Conservation (phyloP, 768 basidiomycete species). For the Suillus placidus region DNA sequence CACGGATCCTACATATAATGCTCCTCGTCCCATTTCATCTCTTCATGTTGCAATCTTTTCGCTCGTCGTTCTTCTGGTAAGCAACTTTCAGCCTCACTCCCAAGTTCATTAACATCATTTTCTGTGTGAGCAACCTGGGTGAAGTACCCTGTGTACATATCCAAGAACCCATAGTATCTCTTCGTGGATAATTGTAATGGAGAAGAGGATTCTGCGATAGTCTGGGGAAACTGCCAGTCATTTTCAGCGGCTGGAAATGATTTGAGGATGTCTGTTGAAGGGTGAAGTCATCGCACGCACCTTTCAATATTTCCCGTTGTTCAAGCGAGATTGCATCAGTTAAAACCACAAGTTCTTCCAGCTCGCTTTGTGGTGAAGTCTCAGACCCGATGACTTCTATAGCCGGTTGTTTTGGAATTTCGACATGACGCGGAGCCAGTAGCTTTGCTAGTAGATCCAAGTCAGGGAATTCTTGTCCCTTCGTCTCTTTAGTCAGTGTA, state of each 20-base stretch:
- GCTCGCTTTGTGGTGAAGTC: constrained; percentile 27
- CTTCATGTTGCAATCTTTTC: constrained; percentile 61
- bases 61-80: constrained; percentile 51
- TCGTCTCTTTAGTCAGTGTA: constrained; percentile 67
- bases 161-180: constrained; percentile 75
- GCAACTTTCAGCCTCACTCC: constrained; percentile 63
- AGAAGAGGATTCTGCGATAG: constrained; percentile 46
- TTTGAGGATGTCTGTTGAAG: constrained; percentile 7
- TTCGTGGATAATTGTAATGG: constrained; percentile 42
- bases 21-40: constrained; percentile 82
- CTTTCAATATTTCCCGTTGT: constrained; percentile 56
- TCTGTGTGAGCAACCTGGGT: constrained; percentile 69
- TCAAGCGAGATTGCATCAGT: constrained; percentile 53
- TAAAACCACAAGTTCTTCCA: constrained; percentile 45
- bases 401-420: constrained; percentile 34
- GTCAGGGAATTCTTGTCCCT: constrained; percentile 72
- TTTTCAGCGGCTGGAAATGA: constrained; percentile 62
- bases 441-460: constrained; percentile 79
- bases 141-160: constrained; percentile 77
- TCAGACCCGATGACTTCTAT: constrained; percentile 62
- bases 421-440: constrained; percentile 62
- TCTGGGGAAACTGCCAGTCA: constrained; percentile 79
- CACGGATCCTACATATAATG: constrained; percentile 70
- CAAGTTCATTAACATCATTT: constrained; percentile 84
- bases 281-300: constrained; percentile 34